These are phyloP conservation scores for Ophiobolus disseminans DNA, from an alignment of 2,329 filamentous ascomycete genomes.

Conservation along the genomic window DNA sequence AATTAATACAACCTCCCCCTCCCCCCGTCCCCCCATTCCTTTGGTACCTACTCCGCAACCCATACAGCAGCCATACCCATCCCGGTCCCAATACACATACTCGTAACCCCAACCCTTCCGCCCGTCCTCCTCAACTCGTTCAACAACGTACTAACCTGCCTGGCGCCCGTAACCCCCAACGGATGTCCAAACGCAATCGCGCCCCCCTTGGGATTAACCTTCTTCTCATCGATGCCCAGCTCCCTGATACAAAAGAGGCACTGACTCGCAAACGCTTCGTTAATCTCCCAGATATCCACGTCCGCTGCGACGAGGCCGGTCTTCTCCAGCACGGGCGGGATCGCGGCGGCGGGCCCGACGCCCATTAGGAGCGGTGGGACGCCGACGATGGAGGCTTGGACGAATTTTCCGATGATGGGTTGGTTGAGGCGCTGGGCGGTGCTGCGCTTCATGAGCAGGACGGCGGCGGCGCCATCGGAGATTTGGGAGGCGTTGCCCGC, in stretches of 20 bases:
- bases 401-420: conserved; percentile 89
- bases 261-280: conserved; percentile 97
- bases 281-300: conserved; percentile 98
- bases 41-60: conserved; percentile 79
- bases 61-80: conserved; percentile 98
- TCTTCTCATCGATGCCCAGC: conserved; percentile 79
- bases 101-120: conserved; percentile 87
- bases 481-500: conserved; percentile 96
- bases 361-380: conserved; percentile 96
- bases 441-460: conserved; percentile 92
- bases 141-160: conserved; percentile 90
- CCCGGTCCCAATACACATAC: conserved; percentile 93
- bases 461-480: conserved; percentile 90
- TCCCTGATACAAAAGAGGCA: conserved; percentile 93
- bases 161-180: conserved; percentile 89
- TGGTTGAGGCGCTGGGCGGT: conserved; percentile 89
- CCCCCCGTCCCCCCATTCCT: neutral
- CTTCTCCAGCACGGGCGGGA: conserved; percentile 88
- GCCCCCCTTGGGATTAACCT: conserved; percentile 97
- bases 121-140: conserved; percentile 86
- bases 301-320: conserved; percentile 83
- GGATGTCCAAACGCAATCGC: conserved; percentile 97
- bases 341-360: conserved; percentile 92
- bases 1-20: no score
- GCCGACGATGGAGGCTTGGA: conserved; percentile 82